Percentiles rank a stretch among this genome's conserved stretches.
phyloP scores from a whole-genome alignment of 768 basidiomycete species.

The Phylloporus scabripes region DNA sequence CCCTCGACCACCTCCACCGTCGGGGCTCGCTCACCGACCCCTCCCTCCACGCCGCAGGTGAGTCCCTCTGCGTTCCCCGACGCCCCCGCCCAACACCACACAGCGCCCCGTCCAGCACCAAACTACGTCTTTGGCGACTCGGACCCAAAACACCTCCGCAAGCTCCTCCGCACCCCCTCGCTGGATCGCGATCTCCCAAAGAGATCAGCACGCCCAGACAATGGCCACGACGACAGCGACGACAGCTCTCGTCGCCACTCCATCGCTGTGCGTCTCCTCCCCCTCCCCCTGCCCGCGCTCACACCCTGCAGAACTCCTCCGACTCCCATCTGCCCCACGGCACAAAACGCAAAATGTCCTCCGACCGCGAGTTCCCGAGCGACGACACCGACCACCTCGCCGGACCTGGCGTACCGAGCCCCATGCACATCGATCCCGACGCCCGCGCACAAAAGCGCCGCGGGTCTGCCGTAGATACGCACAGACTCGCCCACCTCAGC shows the following conservation, averaged over 20 bases:
- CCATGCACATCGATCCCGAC: slow-evolving; percentile 53
- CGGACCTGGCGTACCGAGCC: slow-evolving; percentile 62
- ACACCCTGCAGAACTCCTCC: slow-evolving; percentile 27
- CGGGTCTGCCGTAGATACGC: slow-evolving; percentile 77
- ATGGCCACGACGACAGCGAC: slow-evolving; percentile 51
- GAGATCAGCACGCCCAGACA: slow-evolving; percentile 18
- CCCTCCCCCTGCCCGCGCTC: not conserved
- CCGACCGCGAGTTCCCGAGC: slow-evolving; percentile 50
- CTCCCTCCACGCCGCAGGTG: slow-evolving; percentile 53
- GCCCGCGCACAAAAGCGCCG: slow-evolving; percentile 76
- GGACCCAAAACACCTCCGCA: slow-evolving; percentile 40
- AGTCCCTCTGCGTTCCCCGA: slow-evolving; percentile 8
- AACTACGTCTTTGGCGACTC: slow-evolving; percentile 67
- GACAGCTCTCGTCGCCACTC: slow-evolving; percentile 67
- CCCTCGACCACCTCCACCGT: slow-evolving; percentile 75
- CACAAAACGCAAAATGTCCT: slow-evolving; percentile 80
- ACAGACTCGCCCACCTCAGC: slow-evolving; percentile 67
- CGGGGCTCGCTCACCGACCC: slow-evolving; percentile 82
- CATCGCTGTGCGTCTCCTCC: slow-evolving; percentile 48
- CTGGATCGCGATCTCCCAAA: slow-evolving; percentile 34
- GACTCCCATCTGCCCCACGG: slow-evolving; percentile 49
- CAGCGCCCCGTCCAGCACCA: slow-evolving; percentile 54
- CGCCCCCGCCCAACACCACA: slow-evolving; percentile 25
- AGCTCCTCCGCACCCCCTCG: slow-evolving; percentile 55
- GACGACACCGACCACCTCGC: slow-evolving; percentile 66